Conservation (phyloP, 257 asterid species). For the Parsonsia alboflavescens region DNA sequence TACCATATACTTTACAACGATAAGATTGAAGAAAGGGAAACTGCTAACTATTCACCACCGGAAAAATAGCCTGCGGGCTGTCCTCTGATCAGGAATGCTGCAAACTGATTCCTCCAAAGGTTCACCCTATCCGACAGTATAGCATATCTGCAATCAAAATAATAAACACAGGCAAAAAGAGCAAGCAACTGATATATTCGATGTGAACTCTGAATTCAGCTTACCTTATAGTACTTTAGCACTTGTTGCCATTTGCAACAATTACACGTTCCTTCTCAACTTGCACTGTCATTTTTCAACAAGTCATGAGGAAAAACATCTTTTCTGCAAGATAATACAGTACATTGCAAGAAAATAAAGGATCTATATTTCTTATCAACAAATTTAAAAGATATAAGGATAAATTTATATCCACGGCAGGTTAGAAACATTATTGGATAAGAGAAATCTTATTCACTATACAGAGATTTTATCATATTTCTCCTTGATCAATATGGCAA, state of each 20-base stretch:
- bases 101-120: too few relatives aligned
- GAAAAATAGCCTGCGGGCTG: too few relatives aligned
- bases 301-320: slow-evolving; percentile 14
- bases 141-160: neutral
- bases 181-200: neutral
- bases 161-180: neutral
- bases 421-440: neutral
- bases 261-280: neutral
- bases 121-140: neutral
- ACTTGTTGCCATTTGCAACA: neutral
- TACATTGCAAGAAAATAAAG: neutral
- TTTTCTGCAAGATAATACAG: slow-evolving; percentile 16
- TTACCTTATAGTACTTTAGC: neutral
- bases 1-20: too few relatives aligned
- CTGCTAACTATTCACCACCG: too few relatives aligned
- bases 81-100: too few relatives aligned
- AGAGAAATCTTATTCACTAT: neutral
- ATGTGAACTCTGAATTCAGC: neutral
- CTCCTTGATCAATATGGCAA: neutral
- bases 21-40: too few relatives aligned
- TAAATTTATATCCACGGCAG: neutral
- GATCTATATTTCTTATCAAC: neutral
- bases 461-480: neutral
- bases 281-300: neutral
- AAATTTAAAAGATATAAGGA: neutral